phyloP scores from a whole-genome alignment of 176 grass and related monocot species.

The Neostapfia colusana region DNA sequence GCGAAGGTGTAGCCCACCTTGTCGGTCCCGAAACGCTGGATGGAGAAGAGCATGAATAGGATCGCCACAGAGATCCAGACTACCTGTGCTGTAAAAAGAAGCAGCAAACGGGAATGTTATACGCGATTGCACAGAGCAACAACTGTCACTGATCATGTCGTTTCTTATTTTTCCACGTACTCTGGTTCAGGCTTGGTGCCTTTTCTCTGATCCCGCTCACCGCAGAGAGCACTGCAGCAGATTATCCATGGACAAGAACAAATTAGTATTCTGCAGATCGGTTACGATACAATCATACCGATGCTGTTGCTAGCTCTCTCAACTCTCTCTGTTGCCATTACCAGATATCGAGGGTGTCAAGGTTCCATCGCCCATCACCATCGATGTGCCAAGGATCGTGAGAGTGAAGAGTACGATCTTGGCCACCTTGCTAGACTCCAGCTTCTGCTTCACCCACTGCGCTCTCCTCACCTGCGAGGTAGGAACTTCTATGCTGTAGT shows the following conservation, averaged over 20 bases:
- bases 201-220: conserved; percentile 75
- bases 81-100: conserved; percentile 54
- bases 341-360: conserved; percentile 77
- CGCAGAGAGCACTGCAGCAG: conserved; percentile 52
- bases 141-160: neutral
- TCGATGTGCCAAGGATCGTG: conserved; percentile 76
- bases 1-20: conserved; percentile 94
- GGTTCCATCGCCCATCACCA: conserved; percentile 80
- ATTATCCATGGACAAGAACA: conserved; percentile 1
- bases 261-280: conserved; percentile 2
- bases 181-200: conserved; percentile 61
- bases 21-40: conserved; percentile 83
- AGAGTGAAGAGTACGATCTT: conserved; percentile 56
- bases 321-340: neutral
- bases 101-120: neutral
- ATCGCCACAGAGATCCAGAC: conserved; percentile 69
- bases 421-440: conserved; percentile 50
- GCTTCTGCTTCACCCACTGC: conserved; percentile 52
- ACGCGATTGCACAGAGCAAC: conserved; percentile 1
- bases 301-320: neutral
- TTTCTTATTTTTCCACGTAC: conserved; percentile 29
- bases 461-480: conserved; percentile 46
- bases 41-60: conserved; percentile 70
- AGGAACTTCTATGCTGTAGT: conserved; percentile 50
- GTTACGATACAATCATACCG: neutral